Percentiles rank a stretch among this genome's conserved stretches.
Evolutionary conservation across 2,329 filamentous ascomycete species (phyloP).

Genomic region (Calonectria hongkongensis): DNA sequence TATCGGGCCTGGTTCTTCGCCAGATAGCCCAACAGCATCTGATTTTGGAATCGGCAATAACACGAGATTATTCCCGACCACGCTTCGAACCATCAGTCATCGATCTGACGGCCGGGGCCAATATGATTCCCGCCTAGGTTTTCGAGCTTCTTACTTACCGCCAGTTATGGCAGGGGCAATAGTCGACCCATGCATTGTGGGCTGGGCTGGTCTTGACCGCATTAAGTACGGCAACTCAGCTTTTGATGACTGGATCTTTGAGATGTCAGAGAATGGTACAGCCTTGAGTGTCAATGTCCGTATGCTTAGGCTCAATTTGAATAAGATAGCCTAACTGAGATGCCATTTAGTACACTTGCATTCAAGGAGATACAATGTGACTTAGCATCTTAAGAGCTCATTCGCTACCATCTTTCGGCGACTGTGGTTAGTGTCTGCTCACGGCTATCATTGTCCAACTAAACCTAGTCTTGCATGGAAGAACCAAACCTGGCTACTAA

Average conservation of each 20-base stretch:
- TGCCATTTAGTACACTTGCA: too few species aligned
- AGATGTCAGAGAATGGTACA: neutral
- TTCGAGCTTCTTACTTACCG: neutral
- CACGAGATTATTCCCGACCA: neutral
- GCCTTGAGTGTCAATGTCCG: neutral
- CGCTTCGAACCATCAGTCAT: neutral
- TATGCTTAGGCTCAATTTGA: neutral
- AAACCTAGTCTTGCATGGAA: neutral
- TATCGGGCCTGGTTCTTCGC: neutral
- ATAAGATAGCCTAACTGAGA: neutral
- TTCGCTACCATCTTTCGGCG: too few species aligned
- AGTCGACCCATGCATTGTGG: neutral
- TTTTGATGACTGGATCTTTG: constrained; percentile 3
- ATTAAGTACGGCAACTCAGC: neutral
- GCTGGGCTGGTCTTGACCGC: constrained; percentile 1
- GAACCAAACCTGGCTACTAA: neutral
- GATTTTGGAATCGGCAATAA: constrained; percentile 2
- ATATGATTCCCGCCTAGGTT: neutral
- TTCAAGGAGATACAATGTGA: neutral
- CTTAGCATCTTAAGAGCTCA: too few species aligned
- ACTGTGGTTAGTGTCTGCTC: too few species aligned
- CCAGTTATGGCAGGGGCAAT: neutral
- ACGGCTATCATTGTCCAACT: too few species aligned
- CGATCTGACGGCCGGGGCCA: neutral
- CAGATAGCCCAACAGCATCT: neutral